These are phyloP conservation scores for Candida incommunis DNA, from an alignment of 805 yeast genomes.

Conservation along the genomic window DNA sequence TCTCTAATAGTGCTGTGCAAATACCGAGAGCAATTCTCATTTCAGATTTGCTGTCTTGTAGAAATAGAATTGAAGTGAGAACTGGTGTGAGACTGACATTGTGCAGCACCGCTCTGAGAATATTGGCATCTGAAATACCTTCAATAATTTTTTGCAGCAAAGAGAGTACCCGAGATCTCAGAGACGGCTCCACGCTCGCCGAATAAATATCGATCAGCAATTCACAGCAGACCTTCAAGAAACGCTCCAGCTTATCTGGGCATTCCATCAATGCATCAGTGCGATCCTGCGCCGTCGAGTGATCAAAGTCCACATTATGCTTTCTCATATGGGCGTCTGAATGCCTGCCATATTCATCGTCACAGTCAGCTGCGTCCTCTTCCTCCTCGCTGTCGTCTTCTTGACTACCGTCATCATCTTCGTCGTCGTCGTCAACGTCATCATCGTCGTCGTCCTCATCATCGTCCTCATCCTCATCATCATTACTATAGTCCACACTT, in stretches of 20 bases:
- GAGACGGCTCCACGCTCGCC: constrained; percentile 53
- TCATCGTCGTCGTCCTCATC: constrained; percentile 6
- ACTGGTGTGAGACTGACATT: constrained; percentile 16
- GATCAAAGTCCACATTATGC: too few species aligned
- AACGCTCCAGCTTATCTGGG: constrained; percentile 10
- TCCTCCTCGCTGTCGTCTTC: background rate
- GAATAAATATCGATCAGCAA: constrained; percentile 52
- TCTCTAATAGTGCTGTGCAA: constrained; percentile 29
- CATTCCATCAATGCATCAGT: constrained; percentile 19
- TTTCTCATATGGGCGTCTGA: too few species aligned
- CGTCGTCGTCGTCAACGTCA: constrained; percentile 5
- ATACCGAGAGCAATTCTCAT: constrained; percentile 39
- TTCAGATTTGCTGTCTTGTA: constrained; percentile 20
- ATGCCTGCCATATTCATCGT: background rate
- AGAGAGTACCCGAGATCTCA: constrained; percentile 43
- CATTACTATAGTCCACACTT: constrained; percentile 15
- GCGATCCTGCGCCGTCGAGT: constrained; percentile 14
- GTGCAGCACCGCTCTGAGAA: constrained; percentile 10
- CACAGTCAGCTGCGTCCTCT: background rate
- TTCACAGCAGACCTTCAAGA: constrained; percentile 26
- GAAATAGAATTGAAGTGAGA: constrained; percentile 19
- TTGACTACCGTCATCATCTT: constrained; percentile 3
- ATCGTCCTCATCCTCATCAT: constrained; percentile 10
- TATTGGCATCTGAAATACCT: constrained; percentile 20
- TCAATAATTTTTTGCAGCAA: constrained; percentile 38